A percentile compares a stretch with the other conserved stretches of the same genome.
These are phyloP conservation scores for Aspergillus diversus DNA, from an alignment of 495 filamentous ascomycete species.

Conservation along the genomic window DNA sequence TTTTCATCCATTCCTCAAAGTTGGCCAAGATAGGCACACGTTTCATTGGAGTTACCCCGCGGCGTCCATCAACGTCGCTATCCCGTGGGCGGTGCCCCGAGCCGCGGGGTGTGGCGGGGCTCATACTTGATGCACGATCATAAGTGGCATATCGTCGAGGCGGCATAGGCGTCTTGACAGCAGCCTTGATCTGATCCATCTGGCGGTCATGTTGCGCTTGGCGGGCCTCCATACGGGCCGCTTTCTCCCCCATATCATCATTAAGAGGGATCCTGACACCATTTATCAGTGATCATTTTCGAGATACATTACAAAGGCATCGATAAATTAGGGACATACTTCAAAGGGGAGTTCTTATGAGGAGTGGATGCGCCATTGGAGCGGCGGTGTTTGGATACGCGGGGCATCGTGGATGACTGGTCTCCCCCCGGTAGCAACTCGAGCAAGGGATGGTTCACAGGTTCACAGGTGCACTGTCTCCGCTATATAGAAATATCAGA, in stretches of 20 bases:
- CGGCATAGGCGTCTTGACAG: slow-evolving; percentile 76
- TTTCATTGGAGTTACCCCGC: slow-evolving; percentile 91
- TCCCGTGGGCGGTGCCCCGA: slow-evolving; percentile 56
- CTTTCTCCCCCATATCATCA: slow-evolving; percentile 92
- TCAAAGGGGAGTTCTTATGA: slow-evolving; percentile 67
- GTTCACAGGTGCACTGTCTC: not conserved
- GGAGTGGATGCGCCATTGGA: slow-evolving; percentile 58
- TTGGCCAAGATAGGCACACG: slow-evolving; percentile 94
- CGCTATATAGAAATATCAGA: not conserved
- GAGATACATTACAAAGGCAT: not conserved
- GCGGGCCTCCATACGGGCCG: slow-evolving; percentile 81
- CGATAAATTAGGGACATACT: slow-evolving; percentile 49
- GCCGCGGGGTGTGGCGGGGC: slow-evolving; percentile 66
- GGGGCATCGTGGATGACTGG: slow-evolving; percentile 63
- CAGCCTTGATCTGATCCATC: slow-evolving; percentile 87
- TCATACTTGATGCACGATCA: slow-evolving; percentile 65
- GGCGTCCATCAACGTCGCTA: slow-evolving; percentile 64
- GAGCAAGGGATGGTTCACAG: slow-evolving; percentile 13
- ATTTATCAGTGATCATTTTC: slow-evolving; percentile 16
- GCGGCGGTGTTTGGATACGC: slow-evolving; percentile 60
- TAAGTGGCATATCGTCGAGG: slow-evolving; percentile 66
- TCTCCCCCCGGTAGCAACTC: slow-evolving; percentile 29
- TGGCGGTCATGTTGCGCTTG: slow-evolving; percentile 89
- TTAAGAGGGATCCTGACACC: slow-evolving; percentile 79
- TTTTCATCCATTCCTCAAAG: slow-evolving; percentile 99